Conservation (phyloP, 345 rosid species). For the Populus pruinosa region DNA sequence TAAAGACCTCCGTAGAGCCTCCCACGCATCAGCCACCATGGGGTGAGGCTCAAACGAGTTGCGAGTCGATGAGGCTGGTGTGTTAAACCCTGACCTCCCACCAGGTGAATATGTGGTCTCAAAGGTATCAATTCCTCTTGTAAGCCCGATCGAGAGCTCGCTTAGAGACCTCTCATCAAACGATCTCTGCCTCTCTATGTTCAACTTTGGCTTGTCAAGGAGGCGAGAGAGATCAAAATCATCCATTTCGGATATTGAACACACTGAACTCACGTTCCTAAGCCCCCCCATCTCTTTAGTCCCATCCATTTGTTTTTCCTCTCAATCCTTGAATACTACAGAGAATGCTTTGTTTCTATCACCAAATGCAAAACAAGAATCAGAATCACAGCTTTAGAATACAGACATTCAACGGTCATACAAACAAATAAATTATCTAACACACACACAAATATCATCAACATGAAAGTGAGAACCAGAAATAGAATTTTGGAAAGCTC, state of each 20-base stretch:
- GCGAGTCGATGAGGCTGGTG: conserved; percentile 73
- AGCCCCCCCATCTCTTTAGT: conserved; percentile 58
- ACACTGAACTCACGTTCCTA: conserved; percentile 67
- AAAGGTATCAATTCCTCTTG: conserved; percentile 45
- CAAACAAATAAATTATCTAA: background rate
- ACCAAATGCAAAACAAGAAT: background rate
- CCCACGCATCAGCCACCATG: conserved; percentile 97
- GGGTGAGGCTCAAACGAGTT: conserved; percentile 96
- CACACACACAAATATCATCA: background rate
- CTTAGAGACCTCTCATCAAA: conserved; percentile 90
- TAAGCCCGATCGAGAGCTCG: conserved; percentile 72
- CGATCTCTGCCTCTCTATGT: conserved; percentile 87
- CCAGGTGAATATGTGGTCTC: conserved; percentile 37
- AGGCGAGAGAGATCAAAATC: conserved; percentile 77
- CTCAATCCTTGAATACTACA: conserved; percentile 11
- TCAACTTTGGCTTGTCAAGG: conserved; percentile 77
- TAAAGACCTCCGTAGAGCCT: conserved; percentile 70
- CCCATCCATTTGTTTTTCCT: conserved; percentile 50
- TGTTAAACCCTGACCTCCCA: conserved; percentile 50
- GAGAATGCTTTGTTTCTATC: conserved; percentile 10
- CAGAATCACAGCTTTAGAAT: background rate
- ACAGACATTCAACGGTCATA: background rate
- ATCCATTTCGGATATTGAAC: conserved; percentile 70
- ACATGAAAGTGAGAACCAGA: background rate
- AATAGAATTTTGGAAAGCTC: background rate